Base-by-base conservation (phyloP, 139 green algal species). In the Chlorella sp. region DNA sequence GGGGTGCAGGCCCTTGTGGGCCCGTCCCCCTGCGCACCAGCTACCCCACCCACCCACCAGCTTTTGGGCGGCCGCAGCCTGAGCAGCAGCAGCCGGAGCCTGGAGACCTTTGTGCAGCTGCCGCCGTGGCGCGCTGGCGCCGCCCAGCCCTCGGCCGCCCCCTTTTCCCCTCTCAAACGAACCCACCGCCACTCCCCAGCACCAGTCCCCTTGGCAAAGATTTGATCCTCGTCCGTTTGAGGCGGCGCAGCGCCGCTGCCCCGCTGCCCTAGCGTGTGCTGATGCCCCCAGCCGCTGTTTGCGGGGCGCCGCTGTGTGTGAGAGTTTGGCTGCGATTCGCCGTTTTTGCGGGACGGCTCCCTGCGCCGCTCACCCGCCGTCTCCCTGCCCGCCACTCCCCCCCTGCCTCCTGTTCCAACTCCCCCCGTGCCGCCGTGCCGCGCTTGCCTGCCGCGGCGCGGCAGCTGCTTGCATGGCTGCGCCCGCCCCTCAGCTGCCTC, bases 181-280 rank as follows among this genome's bases (percentile, higher is more conserved):
- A 60, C 51, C 51, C 51, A 3, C 64, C 64, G 64, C 64, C 64
- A 70, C 64, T 40, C 11, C 64, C 64, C 64, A 34, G 34, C n/a
- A 68, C 60, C 5, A 32, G 6, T 8, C 30, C 24, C 64, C 64
- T 36, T 38, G 14, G 64, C 32, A 20, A 9, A n/a, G 9, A 70
- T 36, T 40, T 24, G 28, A 70, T 36, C 30, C 30, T 44, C 40
- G 19, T 28, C 16, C 67, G 22, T 44, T 26, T 36, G 1, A 73
- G 40, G 73, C 73, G 28, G 51, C 51, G 20, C 76, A 82, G 54
- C 76, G 76, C 26, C 76, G 76, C 76, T 82, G 76, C 76, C 76
- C 76, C 41, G 20, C n/a, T 22, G 24, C 32, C 11, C 20, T n/a
- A 17, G 54, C 76, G 38, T 36, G 4, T 46, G 40, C 54, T 41